Evolutionary conservation across 179 eudicot species (phyloP), one percentile per base, ranked within the genome.

Genomic region (Vitellaria paradoxa): DNA sequence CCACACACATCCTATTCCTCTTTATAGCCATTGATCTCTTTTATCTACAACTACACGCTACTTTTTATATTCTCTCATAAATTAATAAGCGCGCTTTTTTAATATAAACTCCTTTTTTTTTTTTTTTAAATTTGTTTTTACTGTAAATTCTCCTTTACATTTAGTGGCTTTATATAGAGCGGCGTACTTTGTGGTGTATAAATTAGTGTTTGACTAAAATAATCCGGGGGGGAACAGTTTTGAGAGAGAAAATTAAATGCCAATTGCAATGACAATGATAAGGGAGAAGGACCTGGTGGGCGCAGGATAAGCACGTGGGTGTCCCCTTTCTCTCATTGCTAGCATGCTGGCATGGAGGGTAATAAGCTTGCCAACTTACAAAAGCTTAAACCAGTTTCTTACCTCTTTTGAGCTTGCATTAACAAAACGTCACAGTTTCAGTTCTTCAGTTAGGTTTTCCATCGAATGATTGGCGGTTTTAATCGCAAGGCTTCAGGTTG

Each of bases 251-350:
- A 65, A 50, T 76, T 72, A 24, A 65, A 62, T 53, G 68, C 37
- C 37, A 50, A 50, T 50, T 50, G 86, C 82, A 89, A 88, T 87
- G 84, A 87, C 85, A 40, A 47, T 49, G 0, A 11, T 13, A 23
- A 57, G 5, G 62, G 62, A 12, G 62, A 57, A 50, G 12, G 12
- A 12, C 55, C 37, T 30, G 73, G 89, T 92, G 87, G 89, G 94
- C 84, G 75, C 88, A 84, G 79, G 78, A 74, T 86, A 87, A 86
- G 86, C 92, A 90, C 94, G 93, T 88, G 96, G 89, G 83, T 49
- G 65, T 89, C 75, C 81, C 88, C 89, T 85, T 77, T 68, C 78
- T 82, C 84, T 82, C 78, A 74, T 66, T 81, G 76, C 82, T 81
- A 72, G 82, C 89, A 82, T 80, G 86, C 86, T 86, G 86, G 81